A percentile compares a stretch with the other conserved stretches of the same genome.
Conservation (phyloP, 2,329 filamentous ascomycete species). For the Phialophora chinensis region DNA sequence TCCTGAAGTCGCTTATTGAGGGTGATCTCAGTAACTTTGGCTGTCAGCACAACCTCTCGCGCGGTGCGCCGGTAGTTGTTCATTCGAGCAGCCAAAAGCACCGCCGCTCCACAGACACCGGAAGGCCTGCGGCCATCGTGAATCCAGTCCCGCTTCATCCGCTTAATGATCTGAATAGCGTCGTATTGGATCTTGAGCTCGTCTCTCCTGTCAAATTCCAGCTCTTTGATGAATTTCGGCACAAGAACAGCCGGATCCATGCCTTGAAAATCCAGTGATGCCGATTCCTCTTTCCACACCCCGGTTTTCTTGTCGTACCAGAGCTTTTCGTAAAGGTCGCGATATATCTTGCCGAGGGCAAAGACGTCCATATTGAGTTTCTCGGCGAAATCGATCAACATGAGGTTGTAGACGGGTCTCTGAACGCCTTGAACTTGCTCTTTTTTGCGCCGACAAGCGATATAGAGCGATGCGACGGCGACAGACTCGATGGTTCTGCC, state of each 20-base stretch:
- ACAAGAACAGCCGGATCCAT: conserved; percentile 79
- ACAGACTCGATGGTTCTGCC: conserved; percentile 85
- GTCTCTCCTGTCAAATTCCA: conserved; percentile 82
- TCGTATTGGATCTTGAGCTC: conserved; percentile 80
- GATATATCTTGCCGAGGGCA: conserved; percentile 87
- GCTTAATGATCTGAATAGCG: conserved; percentile 62
- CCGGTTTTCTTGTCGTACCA: conserved; percentile 44
- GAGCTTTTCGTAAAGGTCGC: conserved; percentile 72
- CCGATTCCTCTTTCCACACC: conserved; percentile 53
- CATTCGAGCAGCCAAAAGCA: conserved; percentile 95
- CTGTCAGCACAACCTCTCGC: conserved; percentile 95
- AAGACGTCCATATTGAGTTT: conserved; percentile 77
- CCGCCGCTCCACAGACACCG: conserved; percentile 89
- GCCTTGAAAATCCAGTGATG: conserved; percentile 28
- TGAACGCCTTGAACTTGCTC: conserved; percentile 59
- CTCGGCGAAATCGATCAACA: conserved; percentile 96
- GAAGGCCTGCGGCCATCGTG: conserved; percentile 89
- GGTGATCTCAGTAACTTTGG: conserved; percentile 93
- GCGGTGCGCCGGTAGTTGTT: conserved; percentile 96
- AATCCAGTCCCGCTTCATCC: conserved; percentile 56
- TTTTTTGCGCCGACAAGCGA: conserved; percentile 69
- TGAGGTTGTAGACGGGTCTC: conserved; percentile 55
- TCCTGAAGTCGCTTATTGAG: conserved; percentile 90
- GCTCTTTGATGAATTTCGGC: conserved; percentile 84
- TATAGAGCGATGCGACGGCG: conserved; percentile 88